Base-by-base conservation (phyloP, 2,329 filamentous ascomycete species). In the Ascochyta fabae region DNA sequence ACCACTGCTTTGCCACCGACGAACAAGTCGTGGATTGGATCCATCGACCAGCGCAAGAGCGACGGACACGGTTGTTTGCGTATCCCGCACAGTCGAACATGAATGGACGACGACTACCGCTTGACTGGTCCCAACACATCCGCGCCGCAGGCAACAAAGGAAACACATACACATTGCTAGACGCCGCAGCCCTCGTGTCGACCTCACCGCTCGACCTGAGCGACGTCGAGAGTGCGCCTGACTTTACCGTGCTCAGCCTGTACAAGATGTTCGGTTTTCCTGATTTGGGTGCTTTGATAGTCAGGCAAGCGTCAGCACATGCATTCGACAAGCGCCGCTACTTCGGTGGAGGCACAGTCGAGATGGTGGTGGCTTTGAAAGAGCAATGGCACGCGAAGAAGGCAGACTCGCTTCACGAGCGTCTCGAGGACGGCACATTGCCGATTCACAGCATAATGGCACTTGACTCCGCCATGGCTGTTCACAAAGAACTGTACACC, bases 231-330 rank as follows among this genome's bases (percentile, higher is more conserved):
- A 71, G 77, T 0, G 86, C 89, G 0, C 90, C 94, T 1, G 94
- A 98, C 72, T 98, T 98, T 63, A 88, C 86, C 0, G 89, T 91
- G 0, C 69, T 98, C 38, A 97, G 93, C 74, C 87, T 98, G 61
- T 96, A 97, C 79, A 99, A 98, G 74, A 93, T 97, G n/a, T 98
- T 98, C 73, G 94, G 95, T 1, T 97, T 97, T 62, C 94, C 94
- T 0, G 91, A 98, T 71, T 80, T 98, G 2, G 94, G 94, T 1
- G 92, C 88, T 1, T 77, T 99, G 54, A 86, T 98, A 27, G 86
- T 98, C 12, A 86, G 89, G 38, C 92, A 91, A 64, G 81, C 85
- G 29, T 85, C 90, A 12, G 86, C 84, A 6, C 73, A 82, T 35
- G 71, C 88, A 3, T 87, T 96, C 42, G 79, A 84, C 29, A 79